Evolutionary conservation across 805 yeast species (phyloP).

Genomic region (Yarrowia sp.): DNA sequence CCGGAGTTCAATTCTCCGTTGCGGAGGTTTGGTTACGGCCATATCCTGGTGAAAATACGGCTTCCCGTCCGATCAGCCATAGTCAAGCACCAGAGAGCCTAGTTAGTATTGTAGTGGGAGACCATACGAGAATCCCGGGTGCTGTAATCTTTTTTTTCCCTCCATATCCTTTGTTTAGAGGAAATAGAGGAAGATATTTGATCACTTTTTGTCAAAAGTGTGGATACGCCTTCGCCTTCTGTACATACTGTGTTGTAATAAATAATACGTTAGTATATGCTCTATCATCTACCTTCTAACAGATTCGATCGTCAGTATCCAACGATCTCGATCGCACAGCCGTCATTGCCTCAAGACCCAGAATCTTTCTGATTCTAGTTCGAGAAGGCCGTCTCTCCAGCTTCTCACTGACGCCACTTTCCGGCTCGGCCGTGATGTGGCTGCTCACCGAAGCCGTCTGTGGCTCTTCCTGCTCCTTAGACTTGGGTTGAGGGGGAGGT

Average conservation of each 20-base stretch:
- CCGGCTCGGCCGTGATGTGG: conserved; percentile 16
- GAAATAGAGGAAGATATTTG: too few species aligned
- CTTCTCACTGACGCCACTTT: neutral
- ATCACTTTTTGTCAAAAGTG: too few species aligned
- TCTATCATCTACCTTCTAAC: conserved; percentile 4
- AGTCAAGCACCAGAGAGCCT: conserved; percentile 23
- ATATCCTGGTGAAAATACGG: conserved; percentile 22
- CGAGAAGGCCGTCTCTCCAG: conserved; percentile 30
- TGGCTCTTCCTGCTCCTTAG: neutral
- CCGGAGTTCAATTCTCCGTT: conserved; percentile 24
- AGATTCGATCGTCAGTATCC: conserved; percentile 30
- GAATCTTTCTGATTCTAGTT: conserved; percentile 27
- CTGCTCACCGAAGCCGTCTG: neutral
- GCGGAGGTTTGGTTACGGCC: conserved; percentile 24
- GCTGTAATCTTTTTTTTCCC: conserved; percentile 7
- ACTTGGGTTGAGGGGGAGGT: neutral
- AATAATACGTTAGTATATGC: neutral
- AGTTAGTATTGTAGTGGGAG: conserved; percentile 23
- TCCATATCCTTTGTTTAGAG: too few species aligned
- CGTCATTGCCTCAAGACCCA: conserved; percentile 31
- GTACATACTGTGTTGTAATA: neutral
- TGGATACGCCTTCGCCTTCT: too few species aligned
- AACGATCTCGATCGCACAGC: conserved; percentile 29
- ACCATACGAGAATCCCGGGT: conserved; percentile 24
- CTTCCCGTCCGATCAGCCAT: conserved; percentile 24